Evolutionary conservation across 23 red algal species (phyloP), one percentile per base, ranked within the genome.

Genomic region (Chondrus crispus): DNA sequence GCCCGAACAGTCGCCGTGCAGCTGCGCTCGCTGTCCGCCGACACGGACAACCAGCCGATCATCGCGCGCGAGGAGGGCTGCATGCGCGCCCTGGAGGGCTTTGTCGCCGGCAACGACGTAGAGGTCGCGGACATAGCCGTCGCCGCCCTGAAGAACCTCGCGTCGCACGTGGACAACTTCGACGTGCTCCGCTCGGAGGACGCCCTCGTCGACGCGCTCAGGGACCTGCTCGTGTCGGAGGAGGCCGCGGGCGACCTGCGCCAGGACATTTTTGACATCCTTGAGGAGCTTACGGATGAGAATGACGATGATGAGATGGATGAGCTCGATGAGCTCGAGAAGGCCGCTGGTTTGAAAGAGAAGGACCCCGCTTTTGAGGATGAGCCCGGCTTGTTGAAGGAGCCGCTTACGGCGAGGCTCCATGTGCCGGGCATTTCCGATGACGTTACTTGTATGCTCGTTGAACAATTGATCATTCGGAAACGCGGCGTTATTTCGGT

Each of bases 41-140:
- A 96, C 57, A 46, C 68, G 2, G 94, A 96, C 55, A 96, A 96
- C 88, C 94, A 96, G 75, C 94, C 94, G 45, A 96, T 96, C 43
- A 96, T 96, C 69, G 94, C 94, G 8, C 42, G 94, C 1, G 94
- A 96, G 74, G 94, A 96, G n/a, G 94, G 94, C 68, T 96, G 82
- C 45, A 75, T 96, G 36, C 80, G 85, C 74, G 94, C 94, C 14
- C 82, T 96, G 14, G 69, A 68, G n/a, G 52, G 51, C 68, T 96
- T 96, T 73, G 82, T 96, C 52, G 50, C 73, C 52, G 81, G 62
- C 11, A 42, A 90, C 43, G 57, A 96, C 74, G 28, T 88, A 1
- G 42, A 85, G 30, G 84, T 96, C 14, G 88, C 85, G 35, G 38
- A 58, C 55, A 96, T 96, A 64, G 94, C 94, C 68, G 94, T 96